Conservation (phyloP, 805 yeast species). For the Wickerhamomyces xylosicus region DNA sequence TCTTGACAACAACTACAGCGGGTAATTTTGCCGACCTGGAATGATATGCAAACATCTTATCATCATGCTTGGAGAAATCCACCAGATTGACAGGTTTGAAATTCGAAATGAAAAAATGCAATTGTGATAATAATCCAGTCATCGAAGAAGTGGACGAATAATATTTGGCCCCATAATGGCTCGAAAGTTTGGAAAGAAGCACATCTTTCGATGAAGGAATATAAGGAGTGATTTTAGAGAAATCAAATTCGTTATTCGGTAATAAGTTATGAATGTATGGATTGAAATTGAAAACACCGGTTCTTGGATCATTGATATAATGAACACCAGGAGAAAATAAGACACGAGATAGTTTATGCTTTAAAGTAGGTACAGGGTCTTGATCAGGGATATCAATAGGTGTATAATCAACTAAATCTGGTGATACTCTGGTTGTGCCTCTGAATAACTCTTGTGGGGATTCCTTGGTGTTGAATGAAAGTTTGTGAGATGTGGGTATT, state of each 20-base stretch:
- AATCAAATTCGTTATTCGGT: slow-evolving; percentile 56
- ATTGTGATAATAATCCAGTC: slow-evolving; percentile 65
- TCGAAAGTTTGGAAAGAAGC: slow-evolving; percentile 38
- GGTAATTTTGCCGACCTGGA: slow-evolving; percentile 41
- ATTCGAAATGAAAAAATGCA: slow-evolving; percentile 64
- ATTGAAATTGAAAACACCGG: slow-evolving; percentile 61
- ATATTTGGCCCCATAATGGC: slow-evolving; percentile 24
- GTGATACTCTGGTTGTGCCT: background rate
- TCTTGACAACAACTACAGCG: slow-evolving; percentile 47
- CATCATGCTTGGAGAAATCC: slow-evolving; percentile 32
- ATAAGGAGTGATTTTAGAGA: slow-evolving; percentile 43
- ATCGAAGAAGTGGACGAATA: slow-evolving; percentile 83
- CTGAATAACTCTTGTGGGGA: background rate
- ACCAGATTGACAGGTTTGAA: slow-evolving; percentile 40
- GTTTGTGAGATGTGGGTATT: background rate
- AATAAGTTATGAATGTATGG: slow-evolving; percentile 50
- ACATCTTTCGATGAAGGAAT: slow-evolving; percentile 61
- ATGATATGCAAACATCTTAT: slow-evolving; percentile 20
- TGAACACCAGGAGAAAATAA: slow-evolving; percentile 78
- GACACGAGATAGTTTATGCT: slow-evolving; percentile 60
- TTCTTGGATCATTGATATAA: slow-evolving; percentile 65
- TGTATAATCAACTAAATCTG: slow-evolving; percentile 1
- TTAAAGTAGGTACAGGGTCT: slow-evolving; percentile 36
- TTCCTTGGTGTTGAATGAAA: background rate
- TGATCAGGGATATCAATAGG: slow-evolving; percentile 8